phyloP scores from a whole-genome alignment of 2,329 filamentous ascomycete genomes.

The Tolypocladium ophioglossoides region DNA sequence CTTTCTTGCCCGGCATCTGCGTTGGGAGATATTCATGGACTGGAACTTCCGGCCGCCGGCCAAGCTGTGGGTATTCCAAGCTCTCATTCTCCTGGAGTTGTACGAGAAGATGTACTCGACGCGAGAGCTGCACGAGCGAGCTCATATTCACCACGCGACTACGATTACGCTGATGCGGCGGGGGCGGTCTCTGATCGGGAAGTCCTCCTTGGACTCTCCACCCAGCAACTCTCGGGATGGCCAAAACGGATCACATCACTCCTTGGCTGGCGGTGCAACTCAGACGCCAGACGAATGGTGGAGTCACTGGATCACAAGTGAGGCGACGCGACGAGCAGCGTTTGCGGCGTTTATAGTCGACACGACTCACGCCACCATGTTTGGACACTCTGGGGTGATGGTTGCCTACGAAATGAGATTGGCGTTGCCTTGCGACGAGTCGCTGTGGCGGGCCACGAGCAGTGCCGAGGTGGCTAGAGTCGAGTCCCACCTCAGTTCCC shows the following conservation, averaged over 20 bases:
- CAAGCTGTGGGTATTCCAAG: constrained; percentile 93
- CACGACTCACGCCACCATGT: constrained; percentile 95
- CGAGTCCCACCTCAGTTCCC: constrained; percentile 68
- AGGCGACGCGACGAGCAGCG: constrained; percentile 78
- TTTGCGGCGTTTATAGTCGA: constrained; percentile 94
- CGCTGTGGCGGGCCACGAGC: constrained; percentile 82
- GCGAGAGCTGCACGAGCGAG: constrained; percentile 80
- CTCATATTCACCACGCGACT: constrained; percentile 93
- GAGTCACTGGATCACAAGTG: constrained; percentile 92
- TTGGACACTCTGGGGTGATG: constrained; percentile 94
- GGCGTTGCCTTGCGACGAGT: constrained; percentile 84
- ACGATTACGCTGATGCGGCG: constrained; percentile 92
- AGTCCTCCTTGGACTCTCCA: constrained; percentile 74
- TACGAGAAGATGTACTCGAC: constrained; percentile 99
- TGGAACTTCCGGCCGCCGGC: constrained; percentile 81
- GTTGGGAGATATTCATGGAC: constrained; percentile 94
- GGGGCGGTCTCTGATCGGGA: constrained; percentile 81
- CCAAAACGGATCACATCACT: constrained; percentile 45
- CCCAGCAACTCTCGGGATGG: constrained; percentile 55
- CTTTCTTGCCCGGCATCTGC: constrained; percentile 85
- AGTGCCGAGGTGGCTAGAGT: constrained; percentile 77
- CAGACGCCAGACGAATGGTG: constrained; percentile 83
- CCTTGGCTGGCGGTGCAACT: constrained; percentile 46
- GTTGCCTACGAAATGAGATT: constrained; percentile 91
- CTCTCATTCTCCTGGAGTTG: constrained; percentile 75